These are phyloP conservation scores for Glonium stellatum DNA, from an alignment of 495 filamentous ascomycete genomes.

Conservation along the genomic window DNA sequence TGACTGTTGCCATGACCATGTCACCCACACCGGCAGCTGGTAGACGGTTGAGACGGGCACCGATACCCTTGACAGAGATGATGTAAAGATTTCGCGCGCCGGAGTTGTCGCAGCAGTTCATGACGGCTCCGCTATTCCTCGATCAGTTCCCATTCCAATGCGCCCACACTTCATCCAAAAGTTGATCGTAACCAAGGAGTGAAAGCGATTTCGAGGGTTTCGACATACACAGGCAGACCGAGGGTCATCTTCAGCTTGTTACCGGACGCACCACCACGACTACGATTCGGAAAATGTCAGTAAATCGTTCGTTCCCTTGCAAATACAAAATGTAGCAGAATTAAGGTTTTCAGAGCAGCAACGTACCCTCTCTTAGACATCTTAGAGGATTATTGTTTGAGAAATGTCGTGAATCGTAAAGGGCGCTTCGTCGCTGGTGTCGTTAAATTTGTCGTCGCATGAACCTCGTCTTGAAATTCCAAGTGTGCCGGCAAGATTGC, in stretches of 20 bases:
- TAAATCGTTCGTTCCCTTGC: not conserved
- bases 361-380: slow-evolving; percentile 28
- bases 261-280: slow-evolving; percentile 85
- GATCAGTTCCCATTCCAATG: slow-evolving; percentile 16
- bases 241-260: slow-evolving; percentile 99
- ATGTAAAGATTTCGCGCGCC: slow-evolving; percentile 99
- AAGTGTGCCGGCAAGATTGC: slow-evolving; percentile 20
- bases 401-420: slow-evolving; percentile 1
- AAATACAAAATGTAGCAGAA: not conserved
- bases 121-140: slow-evolving; percentile 73
- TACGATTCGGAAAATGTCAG: slow-evolving; percentile 24
- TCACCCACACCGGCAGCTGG: slow-evolving; percentile 97
- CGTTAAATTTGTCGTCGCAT: slow-evolving; percentile 12
- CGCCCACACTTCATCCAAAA: not conserved
- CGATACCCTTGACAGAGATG: slow-evolving; percentile 99
- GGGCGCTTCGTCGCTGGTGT: slow-evolving; percentile 21
- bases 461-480: not conserved
- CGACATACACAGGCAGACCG: slow-evolving; percentile 95
- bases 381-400: slow-evolving; percentile 12
- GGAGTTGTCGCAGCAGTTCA: slow-evolving; percentile 98
- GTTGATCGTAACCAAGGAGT: not conserved
- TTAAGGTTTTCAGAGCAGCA: not conserved
- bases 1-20: slow-evolving; percentile 99
- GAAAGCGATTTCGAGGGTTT: slow-evolving; percentile 1
- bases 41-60: slow-evolving; percentile 95